Percentiles rank a stretch among this genome's conserved stretches.
Evolutionary conservation across 2,329 filamentous ascomycete species (phyloP).

Genomic region (Sarocladium brachiariae): DNA sequence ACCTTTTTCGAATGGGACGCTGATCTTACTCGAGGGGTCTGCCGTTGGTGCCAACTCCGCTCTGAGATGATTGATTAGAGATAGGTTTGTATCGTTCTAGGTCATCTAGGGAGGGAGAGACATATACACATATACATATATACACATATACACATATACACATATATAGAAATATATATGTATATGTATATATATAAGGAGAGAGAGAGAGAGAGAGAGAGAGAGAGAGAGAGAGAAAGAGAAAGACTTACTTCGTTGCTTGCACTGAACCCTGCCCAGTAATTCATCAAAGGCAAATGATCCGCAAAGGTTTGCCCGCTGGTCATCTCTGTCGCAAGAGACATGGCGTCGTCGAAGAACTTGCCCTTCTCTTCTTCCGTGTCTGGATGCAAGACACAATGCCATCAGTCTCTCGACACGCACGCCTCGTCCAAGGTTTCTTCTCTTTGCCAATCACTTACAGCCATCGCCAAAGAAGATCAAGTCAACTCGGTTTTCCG

Average conservation of each 20-base stretch:
- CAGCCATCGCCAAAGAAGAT: slow-evolving; percentile 26
- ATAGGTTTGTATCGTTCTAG: no score
- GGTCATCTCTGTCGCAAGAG: slow-evolving; percentile 20
- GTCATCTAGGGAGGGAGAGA: no score
- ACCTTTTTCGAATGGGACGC: neutral
- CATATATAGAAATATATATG: no score
- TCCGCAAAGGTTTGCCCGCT: slow-evolving; percentile 23
- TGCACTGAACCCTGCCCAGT: slow-evolving; percentile 23
- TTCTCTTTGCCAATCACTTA: slow-evolving; percentile 11
- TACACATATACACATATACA: no score
- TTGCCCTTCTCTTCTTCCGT: slow-evolving; percentile 24
- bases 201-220: no score
- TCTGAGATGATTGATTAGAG: slow-evolving; percentile 15
- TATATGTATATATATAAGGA: no score
- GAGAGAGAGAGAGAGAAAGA: no score
- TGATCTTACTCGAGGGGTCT: slow-evolving; percentile 20
- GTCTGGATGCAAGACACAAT: slow-evolving; percentile 15
- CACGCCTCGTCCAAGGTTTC: neutral
- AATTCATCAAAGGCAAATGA: slow-evolving; percentile 23
- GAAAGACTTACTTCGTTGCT: slow-evolving; percentile 18
- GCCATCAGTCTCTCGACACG: neutral
- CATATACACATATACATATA: no score
- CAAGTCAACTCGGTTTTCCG: slow-evolving; percentile 22
- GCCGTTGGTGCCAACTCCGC: slow-evolving; percentile 22
- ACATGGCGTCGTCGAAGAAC: slow-evolving; percentile 23